A percentile compares a stretch with the other conserved stretches of the same genome.
Conservation (phyloP, 208 protist genomes). For the Trypanosoma rangeli region DNA sequence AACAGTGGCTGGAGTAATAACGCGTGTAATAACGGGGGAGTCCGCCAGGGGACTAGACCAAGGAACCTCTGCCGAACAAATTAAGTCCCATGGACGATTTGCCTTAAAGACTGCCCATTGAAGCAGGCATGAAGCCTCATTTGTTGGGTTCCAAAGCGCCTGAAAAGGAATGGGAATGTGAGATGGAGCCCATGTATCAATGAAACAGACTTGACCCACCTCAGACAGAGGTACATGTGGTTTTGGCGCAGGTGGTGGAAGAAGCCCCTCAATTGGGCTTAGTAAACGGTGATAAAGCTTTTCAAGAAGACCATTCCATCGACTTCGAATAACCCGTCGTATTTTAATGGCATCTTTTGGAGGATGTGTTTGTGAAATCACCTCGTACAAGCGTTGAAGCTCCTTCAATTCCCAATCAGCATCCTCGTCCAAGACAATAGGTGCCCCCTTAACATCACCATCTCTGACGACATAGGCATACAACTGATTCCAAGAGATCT, state of each 20-base stretch:
- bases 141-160: conserved; percentile 2
- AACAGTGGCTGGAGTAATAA: conserved; percentile 2
- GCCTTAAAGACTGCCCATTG: conserved; percentile 25
- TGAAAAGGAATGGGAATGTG: conserved; percentile 21
- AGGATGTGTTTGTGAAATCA: conserved; percentile 1
- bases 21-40: conserved; percentile 19
- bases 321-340: conserved; percentile 17
- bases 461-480: conserved; percentile 21
- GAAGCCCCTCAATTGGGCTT: conserved; percentile 48
- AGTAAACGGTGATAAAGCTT: conserved; percentile 53
- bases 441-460: conserved; percentile 6
- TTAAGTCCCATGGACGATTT: conserved; percentile 27
- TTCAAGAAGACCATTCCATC: conserved; percentile 51
- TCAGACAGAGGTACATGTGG: conserved; percentile 23
- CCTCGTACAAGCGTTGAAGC: conserved; percentile 9
- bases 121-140: conserved; percentile 10
- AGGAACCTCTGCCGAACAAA: conserved; percentile 10
- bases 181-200: conserved; percentile 15
- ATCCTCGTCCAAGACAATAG: conserved; percentile 16
- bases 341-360: conserved; percentile 3
- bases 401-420: conserved; percentile 19
- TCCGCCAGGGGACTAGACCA: conserved; percentile 15
- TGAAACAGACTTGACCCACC: conserved; percentile 25
- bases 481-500: neutral
- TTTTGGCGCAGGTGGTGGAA: conserved; percentile 46